Base-by-base conservation (phyloP, 352 stramenopile genomes). In the Globisporangium barbulae region DNA sequence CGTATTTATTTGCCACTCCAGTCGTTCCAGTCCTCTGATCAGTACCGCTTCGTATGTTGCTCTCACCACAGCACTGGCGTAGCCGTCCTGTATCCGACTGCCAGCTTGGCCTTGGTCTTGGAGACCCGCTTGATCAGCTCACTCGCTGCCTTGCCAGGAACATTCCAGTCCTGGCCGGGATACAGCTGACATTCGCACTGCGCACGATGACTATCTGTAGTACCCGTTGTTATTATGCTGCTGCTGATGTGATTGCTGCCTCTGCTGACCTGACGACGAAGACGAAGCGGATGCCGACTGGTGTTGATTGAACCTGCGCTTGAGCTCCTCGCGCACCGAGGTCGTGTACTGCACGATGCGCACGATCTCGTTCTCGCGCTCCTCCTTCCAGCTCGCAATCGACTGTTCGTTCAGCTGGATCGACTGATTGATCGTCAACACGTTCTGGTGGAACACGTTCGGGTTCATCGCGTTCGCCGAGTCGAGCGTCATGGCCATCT, bases 291-390 rank as follows among this genome's bases (percentile, higher is more conserved):
- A 37, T 6, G 47, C 45, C 35, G 69, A 59, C 21, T 68, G 64
- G 41, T 76, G 72, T 17, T 73, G 64, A 22, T 74, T 65, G 13
- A 80, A 70, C 5, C 61, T 55, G 50, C 61, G 69, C 64, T 90
- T 91, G 3, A 93, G 64, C 4, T 63, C 59, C 19, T 89, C 70
- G n/a, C 84, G 84, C 13, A 91, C 64, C 0, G 64, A 35, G 0
- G 44, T 33, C 53, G 74, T 81, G 68, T 89, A 93, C 67, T 93
- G 84, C 47, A 93, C 82, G 41, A 93, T 79, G 0, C 81, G 78
- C 30, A 91, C 72, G 22, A 91, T 78, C 61, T 90, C 82, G 31
- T 76, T 74, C n/a, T 90, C 74, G 17, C 82, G 77, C 37, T 79
- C 72, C n/a, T 85, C 73, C 44, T 83, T 78, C 12, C 75, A 72